Percentiles rank a stretch among this genome's conserved stretches.
phyloP scores from a whole-genome alignment of 106 monocot genomes.

The Agapanthus africanus region DNA sequence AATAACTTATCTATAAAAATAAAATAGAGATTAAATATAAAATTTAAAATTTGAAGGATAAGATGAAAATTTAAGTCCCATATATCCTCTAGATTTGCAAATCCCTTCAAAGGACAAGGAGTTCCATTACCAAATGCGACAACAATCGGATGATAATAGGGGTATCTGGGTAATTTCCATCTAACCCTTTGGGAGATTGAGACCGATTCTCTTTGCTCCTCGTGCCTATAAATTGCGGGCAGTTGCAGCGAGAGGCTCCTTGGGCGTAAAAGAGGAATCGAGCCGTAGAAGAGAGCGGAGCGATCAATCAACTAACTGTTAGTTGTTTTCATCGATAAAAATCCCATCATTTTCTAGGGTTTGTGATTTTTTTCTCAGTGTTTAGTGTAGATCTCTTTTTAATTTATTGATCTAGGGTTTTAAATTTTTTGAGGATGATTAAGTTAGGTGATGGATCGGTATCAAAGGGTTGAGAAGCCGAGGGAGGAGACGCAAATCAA shows the following conservation, averaged over 20 bases:
- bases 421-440: neutral
- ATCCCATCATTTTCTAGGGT: too few species aligned
- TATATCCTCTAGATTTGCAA: too few species aligned
- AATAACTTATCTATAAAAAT: too few species aligned
- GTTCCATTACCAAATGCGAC: too few species aligned
- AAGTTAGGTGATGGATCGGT: conserved; percentile 11
- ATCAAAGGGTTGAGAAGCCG: conserved; percentile 21
- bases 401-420: neutral
- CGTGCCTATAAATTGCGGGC: neutral
- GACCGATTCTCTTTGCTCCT: neutral
- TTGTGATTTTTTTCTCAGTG: neutral
- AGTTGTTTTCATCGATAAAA: too few species aligned
- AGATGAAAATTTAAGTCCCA: too few species aligned
- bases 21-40: too few species aligned
- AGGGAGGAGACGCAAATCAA: conserved; percentile 16
- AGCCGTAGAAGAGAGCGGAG: conserved; percentile 4
- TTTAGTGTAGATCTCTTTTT: neutral
- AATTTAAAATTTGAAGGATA: too few species aligned
- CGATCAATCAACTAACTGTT: too few species aligned
- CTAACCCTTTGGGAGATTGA: neutral
- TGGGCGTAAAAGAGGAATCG: conserved; percentile 4
- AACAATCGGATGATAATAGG: too few species aligned
- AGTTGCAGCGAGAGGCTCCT: neutral
- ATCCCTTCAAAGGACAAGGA: too few species aligned
- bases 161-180: neutral